Conservation (phyloP, 2,329 filamentous ascomycete genomes). For the Colletotrichum viniferum region DNA sequence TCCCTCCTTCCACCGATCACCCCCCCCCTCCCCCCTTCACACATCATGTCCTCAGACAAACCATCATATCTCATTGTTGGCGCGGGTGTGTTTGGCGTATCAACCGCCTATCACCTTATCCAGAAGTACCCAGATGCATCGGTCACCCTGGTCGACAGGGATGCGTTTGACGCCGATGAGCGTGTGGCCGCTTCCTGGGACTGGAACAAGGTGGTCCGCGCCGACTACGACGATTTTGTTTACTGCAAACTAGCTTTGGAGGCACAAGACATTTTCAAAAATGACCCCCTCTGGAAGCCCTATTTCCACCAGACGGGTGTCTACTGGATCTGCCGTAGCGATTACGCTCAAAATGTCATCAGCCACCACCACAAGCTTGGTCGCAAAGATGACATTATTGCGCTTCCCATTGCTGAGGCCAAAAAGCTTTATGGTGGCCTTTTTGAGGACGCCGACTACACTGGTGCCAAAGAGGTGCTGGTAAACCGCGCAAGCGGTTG, state of each 20-base stretch:
- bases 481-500: conserved; percentile 67
- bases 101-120: conserved; percentile 68
- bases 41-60: conserved; percentile 5
- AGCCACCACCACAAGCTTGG: conserved; percentile 55
- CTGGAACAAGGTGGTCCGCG: conserved; percentile 75
- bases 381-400: conserved; percentile 41
- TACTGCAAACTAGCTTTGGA: conserved; percentile 71
- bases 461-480: conserved; percentile 61
- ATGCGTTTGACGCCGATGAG: conserved; percentile 50
- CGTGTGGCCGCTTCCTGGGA: conserved; percentile 70
- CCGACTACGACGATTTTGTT: conserved; percentile 68
- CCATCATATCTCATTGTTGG: conserved; percentile 63
- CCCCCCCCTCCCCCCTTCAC: not conserved
- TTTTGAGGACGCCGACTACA: conserved; percentile 65
- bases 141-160: conserved; percentile 63
- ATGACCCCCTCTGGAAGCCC: conserved; percentile 58
- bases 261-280: conserved; percentile 65
- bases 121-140: conserved; percentile 51
- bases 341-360: conserved; percentile 55
- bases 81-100: conserved; percentile 69
- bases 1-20: not conserved
- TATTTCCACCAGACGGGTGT: conserved; percentile 66
- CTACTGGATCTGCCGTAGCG: conserved; percentile 57
- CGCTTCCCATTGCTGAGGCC: conserved; percentile 48
- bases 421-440: conserved; percentile 60